Conservation (phyloP, 1,284 basidiomycete genomes). For the Tylopilus sp. region DNA sequence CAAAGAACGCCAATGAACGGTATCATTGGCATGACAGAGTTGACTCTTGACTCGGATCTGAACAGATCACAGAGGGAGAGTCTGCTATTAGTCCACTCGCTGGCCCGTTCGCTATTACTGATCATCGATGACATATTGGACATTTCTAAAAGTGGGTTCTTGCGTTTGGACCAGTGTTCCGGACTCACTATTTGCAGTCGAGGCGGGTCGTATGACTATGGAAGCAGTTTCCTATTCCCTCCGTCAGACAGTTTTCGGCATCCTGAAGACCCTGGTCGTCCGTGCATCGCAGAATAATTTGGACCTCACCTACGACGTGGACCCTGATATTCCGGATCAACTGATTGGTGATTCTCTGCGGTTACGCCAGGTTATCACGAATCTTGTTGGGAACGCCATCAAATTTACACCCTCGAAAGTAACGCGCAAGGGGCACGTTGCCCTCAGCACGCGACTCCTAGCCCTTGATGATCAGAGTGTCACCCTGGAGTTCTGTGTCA, state of each 20-base stretch:
- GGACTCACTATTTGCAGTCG: conserved; percentile 68
- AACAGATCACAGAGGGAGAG: conserved; percentile 94
- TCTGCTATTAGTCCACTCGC: conserved; percentile 93
- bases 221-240: conserved; percentile 99
- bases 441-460: conserved; percentile 87
- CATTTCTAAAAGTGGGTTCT: conserved; percentile 92
- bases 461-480: conserved; percentile 82
- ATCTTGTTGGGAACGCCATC: conserved; percentile 95
- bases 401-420: conserved; percentile 92
- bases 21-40: conserved; percentile 99
- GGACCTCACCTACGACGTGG: conserved; percentile 97
- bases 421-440: conserved; percentile 89
- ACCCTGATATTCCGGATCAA: conserved; percentile 96
- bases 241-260: conserved; percentile 96
- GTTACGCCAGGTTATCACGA: conserved; percentile 94
- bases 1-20: conserved; percentile 97
- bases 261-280: conserved; percentile 98
- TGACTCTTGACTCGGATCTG: conserved; percentile 94
- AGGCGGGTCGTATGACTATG: conserved; percentile 99
- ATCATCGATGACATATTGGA: conserved; percentile 99
- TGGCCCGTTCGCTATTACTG: conserved; percentile 93
- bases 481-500: conserved; percentile 97
- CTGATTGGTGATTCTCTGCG: conserved; percentile 97
- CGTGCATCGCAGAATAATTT: conserved; percentile 98
- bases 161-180: neutral